Evolutionary conservation across 306 rosid genomes (phyloP), one percentile per base, ranked within the genome.

Genomic region (Luffa acutangula): DNA sequence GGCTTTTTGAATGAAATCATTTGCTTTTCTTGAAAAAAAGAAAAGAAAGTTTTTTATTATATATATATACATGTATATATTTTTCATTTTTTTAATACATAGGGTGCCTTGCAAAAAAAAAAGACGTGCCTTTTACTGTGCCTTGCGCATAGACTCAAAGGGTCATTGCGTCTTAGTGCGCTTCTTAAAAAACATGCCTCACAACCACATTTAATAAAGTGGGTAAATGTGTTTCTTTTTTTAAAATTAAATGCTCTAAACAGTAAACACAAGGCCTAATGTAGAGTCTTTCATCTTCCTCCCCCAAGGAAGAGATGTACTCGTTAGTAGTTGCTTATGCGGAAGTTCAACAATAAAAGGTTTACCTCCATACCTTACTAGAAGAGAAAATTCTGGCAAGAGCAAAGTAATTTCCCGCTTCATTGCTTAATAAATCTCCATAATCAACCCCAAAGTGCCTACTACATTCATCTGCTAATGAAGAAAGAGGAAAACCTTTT

Each of bases 311-410:
- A 3, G 20, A 62, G 31, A 25, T 25, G 34, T 67, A n/a, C 3
- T 41, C 42, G 52, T 41, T 67, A 15, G 2, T 3, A 37, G 51
- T 8, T 69, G 52, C 36, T 69, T n/a, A 42, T 9, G 52, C 33
- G 42, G 10, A 10, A 10, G 52, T 69, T 42, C 34, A 69, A n/a
- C 13, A 69, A 42, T 42, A 20, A 69, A 18, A 69, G 7, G 1
- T 69, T 69, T 41, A 42, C 15, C 75, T n/a, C 52, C 92, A 65
- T 78, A 94, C 98, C 98, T 94, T 92, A 43, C 76, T 83, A 53
- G 93, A 91, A 63, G 94, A 87, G 73, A 83, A 91, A 49, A 92
- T 85, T 3, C 86, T 86, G 21, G 97, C 97, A 81, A 94, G 88
- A 67, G 88, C 89, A 82, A 94, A 94, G 83, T 85, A 91, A 75